Conservation (phyloP, 1,139 yeast species). For the Debaryomycetaceae sp. region DNA sequence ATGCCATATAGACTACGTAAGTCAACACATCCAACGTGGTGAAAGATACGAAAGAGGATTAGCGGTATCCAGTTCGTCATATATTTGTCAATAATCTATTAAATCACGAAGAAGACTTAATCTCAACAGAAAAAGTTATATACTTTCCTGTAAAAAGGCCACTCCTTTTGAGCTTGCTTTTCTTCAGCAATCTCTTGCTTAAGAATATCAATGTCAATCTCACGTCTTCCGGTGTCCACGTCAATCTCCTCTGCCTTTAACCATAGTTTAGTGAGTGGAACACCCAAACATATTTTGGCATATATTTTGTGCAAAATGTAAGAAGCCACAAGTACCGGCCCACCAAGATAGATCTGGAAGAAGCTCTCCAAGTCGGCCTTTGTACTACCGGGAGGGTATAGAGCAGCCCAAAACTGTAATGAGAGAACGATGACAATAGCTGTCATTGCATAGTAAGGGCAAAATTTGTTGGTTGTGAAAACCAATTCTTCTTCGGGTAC, state of each 20-base stretch:
- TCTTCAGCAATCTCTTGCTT: constrained; percentile 42
- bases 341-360: constrained; percentile 32
- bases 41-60: no score
- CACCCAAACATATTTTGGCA: constrained; percentile 16
- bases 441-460: constrained; percentile 31
- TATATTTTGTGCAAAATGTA: constrained; percentile 34
- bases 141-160: constrained; percentile 26
- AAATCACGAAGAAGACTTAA: background rate
- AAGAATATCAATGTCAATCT: constrained; percentile 38
- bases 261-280: constrained; percentile 28
- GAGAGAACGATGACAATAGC: constrained; percentile 23
- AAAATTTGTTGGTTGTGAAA: constrained; percentile 16
- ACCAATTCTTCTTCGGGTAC: constrained; percentile 30
- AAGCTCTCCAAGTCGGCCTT: constrained; percentile 25
- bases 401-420: constrained; percentile 39
- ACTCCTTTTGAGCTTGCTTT: constrained; percentile 27
- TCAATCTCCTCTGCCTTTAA: constrained; percentile 34
- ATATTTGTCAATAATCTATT: background rate
- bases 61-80: background rate
- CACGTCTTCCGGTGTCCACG: constrained; percentile 41
- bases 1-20: no score
- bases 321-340: constrained; percentile 16
- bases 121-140: constrained; percentile 31
- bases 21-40: no score
- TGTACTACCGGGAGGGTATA: constrained; percentile 34